Base-by-base conservation (phyloP, 208 protist species). In the Acanthamoeba healyi region DNA sequence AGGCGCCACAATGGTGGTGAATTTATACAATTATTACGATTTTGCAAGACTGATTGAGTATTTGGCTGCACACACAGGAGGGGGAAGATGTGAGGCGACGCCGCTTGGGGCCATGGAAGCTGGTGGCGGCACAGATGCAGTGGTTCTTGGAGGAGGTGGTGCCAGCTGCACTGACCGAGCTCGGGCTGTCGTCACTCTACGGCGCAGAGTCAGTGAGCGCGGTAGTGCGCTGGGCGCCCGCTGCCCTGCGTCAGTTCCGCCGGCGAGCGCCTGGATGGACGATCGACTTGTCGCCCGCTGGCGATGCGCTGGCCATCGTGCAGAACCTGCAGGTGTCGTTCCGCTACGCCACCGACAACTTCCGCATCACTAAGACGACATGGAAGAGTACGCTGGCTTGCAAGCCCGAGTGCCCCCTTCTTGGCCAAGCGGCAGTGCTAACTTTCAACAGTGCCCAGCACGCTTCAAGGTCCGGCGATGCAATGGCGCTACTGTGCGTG, bases 301-400 rank as follows among this genome's bases (percentile, higher is more conserved):
- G 79, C 1, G 79, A 87, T 34, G 79, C 40, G 15, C 40, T 87
- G 79, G 79, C 79, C 19, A 87, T 87, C 51, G n/a, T 87, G 42
- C 79, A 87, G 12, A 44, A 44, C 22, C 79, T 19, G 3, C 79
- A 87, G 9, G 79, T 87, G 4, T 87, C 79, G 32, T 87, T 87
- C 42, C 79, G 79, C 79, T 87, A 87, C 51, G 79, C 79, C 79
- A 36, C 79, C 24, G 79, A 87, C 40, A 87, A 87, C 79, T 87
- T 87, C 79, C 42, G 79, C 17, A 87, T 87, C n/a, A 87, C 79
- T 36, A 87, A 87, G 40, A 54, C 42, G 26, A 58, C 51, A 24
- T 87, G 5, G 79, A 49, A 58, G 19, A 36, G 79, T 87, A 34
- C 40, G 32, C 51, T 29, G 26, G 2, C 79, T 32, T 54, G n/a